Evolutionary conservation across 225 moss, liverwort and hornwort species (phyloP).

Genomic region (Sphagnum tenellum): DNA sequence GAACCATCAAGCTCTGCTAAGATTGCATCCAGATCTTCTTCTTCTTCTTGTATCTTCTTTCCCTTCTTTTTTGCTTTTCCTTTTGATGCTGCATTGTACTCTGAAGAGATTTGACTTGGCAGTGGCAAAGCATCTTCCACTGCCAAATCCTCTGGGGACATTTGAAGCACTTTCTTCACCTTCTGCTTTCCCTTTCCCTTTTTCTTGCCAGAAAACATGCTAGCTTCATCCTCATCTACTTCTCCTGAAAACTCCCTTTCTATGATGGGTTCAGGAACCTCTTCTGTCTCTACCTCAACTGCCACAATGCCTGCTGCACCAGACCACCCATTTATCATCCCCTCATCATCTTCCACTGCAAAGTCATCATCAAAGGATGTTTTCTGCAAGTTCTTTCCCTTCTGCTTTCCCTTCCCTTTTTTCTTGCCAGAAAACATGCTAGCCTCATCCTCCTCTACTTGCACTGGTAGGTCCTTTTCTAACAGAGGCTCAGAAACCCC

Average conservation of each 20-base stretch:
- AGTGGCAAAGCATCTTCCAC: too few relatives aligned
- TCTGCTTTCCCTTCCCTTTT: constrained; percentile 40
- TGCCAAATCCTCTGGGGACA: too few relatives aligned
- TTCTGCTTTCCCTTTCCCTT: constrained; percentile 92
- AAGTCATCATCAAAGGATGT: neutral
- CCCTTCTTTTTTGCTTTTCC: too few relatives aligned
- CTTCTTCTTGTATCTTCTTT: constrained; percentile 23
- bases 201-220: constrained; percentile 75
- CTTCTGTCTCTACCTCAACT: constrained; percentile 6
- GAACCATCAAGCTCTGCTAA: constrained; percentile 39
- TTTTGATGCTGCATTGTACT: too few relatives aligned
- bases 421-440: constrained; percentile 46
- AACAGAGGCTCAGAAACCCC: neutral
- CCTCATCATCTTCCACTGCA: neutral
- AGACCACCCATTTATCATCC: too few relatives aligned
- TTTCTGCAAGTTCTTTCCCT: constrained; percentile 1
- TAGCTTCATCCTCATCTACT: constrained; percentile 27
- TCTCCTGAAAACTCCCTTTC: constrained; percentile 7
- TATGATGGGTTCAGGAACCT: neutral
- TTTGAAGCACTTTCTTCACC: constrained; percentile 34
- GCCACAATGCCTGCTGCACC: neutral
- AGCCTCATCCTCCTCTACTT: constrained; percentile 15
- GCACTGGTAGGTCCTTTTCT: constrained; percentile 1
- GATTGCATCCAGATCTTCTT: constrained; percentile 38
- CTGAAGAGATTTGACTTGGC: too few relatives aligned